Base-by-base conservation (phyloP, 352 stramenopile species). In the Phytophthora hibernalis region DNA sequence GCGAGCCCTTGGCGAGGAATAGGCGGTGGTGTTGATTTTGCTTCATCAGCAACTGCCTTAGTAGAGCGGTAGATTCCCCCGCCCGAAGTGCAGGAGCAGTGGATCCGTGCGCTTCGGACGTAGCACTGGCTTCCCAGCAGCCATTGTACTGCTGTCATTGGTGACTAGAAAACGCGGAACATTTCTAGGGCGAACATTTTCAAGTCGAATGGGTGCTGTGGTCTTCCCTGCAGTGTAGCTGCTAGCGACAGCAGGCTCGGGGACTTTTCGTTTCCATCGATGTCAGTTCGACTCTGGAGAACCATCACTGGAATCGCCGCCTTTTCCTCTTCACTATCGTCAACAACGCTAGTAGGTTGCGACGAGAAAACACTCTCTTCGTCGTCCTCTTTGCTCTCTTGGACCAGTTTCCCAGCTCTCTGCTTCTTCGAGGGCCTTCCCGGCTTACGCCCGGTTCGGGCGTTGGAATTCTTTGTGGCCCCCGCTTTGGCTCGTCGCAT, bases 301-400 rank as follows among this genome's bases (percentile, higher is more conserved):
- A 61, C 40, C 42, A 66, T 65, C 35, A 22, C 38, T 1, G 53
- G 53, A 15, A 66, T 67, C 15, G 38, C 44, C 18, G 35, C 20
- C 28, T 77, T 77, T 31, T 72, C 70, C 35, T 77, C 70, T 47
- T 77, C 65, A 35, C 70, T 76, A 47, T 66, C 54, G 4, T 62
- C 65, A 1, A 48, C 18, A 40, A 68, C 33, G 37, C 64, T 70
- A 10, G 56, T 20, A 24, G 60, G 48, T n/a, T 69, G 59, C 3
- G 58, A 73, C 3, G 65, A 65, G 8, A 65, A 57, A 0, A 54
- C 44, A 30, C 67, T 63, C 26, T 64, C 44, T 44, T 71, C 65
- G 4, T 72, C 59, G 8, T 72, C 58, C 5, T 69, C 53, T 6
- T 56, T 58, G 30, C 35, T 49, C 9, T 68, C 65, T 5, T 55